Evolutionary conservation across 2,329 filamentous ascomycete species (phyloP).

Genomic region (Fusarium sp.): DNA sequence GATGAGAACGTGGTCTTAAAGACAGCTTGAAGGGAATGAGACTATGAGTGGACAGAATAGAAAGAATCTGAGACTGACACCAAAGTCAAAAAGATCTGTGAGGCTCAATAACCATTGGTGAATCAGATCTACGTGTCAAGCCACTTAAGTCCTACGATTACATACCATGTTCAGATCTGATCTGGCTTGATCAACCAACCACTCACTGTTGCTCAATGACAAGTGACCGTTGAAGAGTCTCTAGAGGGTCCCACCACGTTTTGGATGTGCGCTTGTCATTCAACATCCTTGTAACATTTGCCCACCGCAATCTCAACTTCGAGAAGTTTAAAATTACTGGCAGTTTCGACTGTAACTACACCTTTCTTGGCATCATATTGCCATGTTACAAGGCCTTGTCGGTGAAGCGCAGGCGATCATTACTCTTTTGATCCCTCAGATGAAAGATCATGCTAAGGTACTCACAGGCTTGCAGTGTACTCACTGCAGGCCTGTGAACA

Average conservation of each 20-base stretch:
- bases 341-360: conserved; percentile 4
- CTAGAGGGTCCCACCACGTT: conserved; percentile 37
- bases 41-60: conserved; percentile 11
- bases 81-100: neutral
- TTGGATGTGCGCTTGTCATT: conserved; percentile 19
- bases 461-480: neutral
- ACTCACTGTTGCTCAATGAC: conserved; percentile 37
- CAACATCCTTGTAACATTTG: conserved; percentile 20
- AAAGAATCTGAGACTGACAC: conserved; percentile 12
- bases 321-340: conserved; percentile 25
- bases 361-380: conserved; percentile 23
- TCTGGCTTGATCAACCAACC: conserved; percentile 24
- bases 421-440: neutral
- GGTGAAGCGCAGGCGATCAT: conserved; percentile 1
- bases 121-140: conserved; percentile 3
- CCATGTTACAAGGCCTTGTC: neutral
- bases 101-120: conserved; percentile 8
- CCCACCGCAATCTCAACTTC: conserved; percentile 28
- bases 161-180: conserved; percentile 10
- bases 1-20: conserved; percentile 19
- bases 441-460: neutral
- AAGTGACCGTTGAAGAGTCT: conserved; percentile 22
- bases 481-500: neutral
- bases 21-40: neutral
- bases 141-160: conserved; percentile 2